phyloP scores from a whole-genome alignment of 208 protist species.

The Novymonas esmeraldas region DNA sequence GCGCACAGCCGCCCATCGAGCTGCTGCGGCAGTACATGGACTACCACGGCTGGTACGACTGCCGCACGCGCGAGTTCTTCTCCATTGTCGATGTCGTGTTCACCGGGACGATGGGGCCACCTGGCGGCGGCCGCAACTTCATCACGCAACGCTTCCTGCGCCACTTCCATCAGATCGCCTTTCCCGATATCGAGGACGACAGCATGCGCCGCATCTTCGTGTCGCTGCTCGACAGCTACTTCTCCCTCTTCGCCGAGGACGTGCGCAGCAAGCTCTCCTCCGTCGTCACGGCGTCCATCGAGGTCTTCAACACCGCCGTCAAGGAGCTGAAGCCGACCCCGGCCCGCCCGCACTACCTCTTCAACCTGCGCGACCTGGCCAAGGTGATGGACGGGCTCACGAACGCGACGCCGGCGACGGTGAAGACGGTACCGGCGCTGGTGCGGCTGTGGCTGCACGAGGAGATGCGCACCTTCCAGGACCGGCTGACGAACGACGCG shows the following conservation, averaged over 20 bases:
- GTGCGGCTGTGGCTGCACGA: constrained; percentile 97
- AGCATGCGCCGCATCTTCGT: constrained; percentile 96
- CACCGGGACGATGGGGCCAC: constrained; percentile 96
- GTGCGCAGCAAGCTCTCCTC: constrained; percentile 66
- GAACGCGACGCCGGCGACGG: constrained; percentile 74
- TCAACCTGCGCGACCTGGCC: constrained; percentile 98
- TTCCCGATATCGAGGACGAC: constrained; percentile 96
- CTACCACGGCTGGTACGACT: constrained; percentile 97
- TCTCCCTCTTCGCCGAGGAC: constrained; percentile 87
- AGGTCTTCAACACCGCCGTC: constrained; percentile 94
- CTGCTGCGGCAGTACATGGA: constrained; percentile 98
- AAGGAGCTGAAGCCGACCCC: constrained; percentile 97
- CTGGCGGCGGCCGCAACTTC: constrained; percentile 96
- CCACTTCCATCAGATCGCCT: constrained; percentile 98
- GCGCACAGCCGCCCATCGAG: constrained; percentile 99
- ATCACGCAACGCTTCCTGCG: constrained; percentile 97
- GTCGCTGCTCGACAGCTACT: constrained; percentile 95
- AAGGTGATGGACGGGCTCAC: constrained; percentile 97
- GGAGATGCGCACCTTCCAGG: constrained; percentile 93
- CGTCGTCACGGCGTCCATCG: constrained; percentile 94
- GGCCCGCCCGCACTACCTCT: constrained; percentile 98
- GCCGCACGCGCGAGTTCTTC: constrained; percentile 94
- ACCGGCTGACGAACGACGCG: constrained; percentile 93
- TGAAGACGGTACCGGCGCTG: constrained; percentile 57
- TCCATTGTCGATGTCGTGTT: constrained; percentile 96